These are phyloP conservation scores for Penicillium malachiteum DNA, from an alignment of 495 filamentous ascomycete species.

Conservation along the genomic window DNA sequence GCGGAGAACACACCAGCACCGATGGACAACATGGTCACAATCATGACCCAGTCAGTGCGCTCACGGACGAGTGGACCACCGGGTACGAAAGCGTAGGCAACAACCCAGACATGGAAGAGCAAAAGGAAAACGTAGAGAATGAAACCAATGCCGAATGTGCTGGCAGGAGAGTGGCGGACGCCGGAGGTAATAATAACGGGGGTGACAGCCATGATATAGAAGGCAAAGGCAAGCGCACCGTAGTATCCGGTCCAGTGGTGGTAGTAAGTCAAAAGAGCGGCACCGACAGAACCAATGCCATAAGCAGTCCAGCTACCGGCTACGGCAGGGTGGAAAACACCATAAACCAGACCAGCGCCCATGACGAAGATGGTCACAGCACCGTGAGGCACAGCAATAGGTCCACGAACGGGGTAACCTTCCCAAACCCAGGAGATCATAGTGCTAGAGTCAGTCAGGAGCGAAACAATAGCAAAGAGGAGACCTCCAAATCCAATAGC, in stretches of 20 bases:
- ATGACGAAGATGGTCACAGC: slow-evolving; percentile 81
- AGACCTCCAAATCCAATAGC: slow-evolving; percentile 78
- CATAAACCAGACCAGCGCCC: slow-evolving; percentile 76
- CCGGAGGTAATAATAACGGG: slow-evolving; percentile 74
- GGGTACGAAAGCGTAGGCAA: slow-evolving; percentile 99
- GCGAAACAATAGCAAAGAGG: slow-evolving; percentile 87
- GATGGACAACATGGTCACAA: slow-evolving; percentile 76
- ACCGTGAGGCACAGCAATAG: slow-evolving; percentile 84
- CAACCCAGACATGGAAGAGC: slow-evolving; percentile 96
- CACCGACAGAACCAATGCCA: slow-evolving; percentile 73
- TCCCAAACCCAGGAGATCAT: slow-evolving; percentile 99
- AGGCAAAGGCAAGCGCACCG: slow-evolving; percentile 70
- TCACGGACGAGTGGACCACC: slow-evolving; percentile 92
- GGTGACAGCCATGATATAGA: slow-evolving; percentile 80
- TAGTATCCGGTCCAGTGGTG: slow-evolving; percentile 89
- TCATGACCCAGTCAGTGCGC: slow-evolving; percentile 94
- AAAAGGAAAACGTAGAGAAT: slow-evolving; percentile 87
- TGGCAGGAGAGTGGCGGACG: slow-evolving; percentile 69
- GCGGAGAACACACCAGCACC: slow-evolving; percentile 83
- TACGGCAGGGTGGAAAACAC: slow-evolving; percentile 69
- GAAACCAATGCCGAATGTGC: slow-evolving; percentile 83
- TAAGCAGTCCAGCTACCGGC: slow-evolving; percentile 79
- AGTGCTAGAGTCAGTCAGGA: slow-evolving; percentile 95
- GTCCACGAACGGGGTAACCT: slow-evolving; percentile 88
- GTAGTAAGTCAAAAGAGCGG: slow-evolving; percentile 75